Conservation (phyloP, 768 basidiomycete genomes). For the Rhodotorula kratochvilovae region DNA sequence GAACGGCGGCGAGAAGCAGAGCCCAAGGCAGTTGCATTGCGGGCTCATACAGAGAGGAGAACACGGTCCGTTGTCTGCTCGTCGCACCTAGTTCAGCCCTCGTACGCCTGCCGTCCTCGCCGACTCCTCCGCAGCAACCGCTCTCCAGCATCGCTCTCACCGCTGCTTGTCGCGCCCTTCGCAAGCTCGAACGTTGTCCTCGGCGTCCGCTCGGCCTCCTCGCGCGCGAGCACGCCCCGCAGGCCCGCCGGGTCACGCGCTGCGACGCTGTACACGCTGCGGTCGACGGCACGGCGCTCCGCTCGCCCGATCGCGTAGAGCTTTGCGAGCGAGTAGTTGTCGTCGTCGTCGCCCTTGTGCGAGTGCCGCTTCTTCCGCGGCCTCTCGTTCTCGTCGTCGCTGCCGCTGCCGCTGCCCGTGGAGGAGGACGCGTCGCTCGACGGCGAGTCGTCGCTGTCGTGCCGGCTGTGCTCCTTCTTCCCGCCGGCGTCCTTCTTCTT, state of each 20-base stretch:
- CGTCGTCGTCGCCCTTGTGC: background rate
- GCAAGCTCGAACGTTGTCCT: background rate
- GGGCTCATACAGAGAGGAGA: too few relatives aligned
- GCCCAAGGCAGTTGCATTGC: too few relatives aligned
- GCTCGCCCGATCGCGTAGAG: background rate
- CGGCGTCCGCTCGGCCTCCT: background rate
- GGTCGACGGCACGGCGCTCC: background rate
- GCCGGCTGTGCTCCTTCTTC: background rate
- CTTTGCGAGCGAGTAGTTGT: conserved; percentile 9
- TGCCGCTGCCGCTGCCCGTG: background rate
- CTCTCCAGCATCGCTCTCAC: background rate
- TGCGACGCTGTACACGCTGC: background rate
- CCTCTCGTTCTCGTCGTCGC: background rate
- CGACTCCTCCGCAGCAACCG: background rate
- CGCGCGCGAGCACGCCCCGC: background rate
- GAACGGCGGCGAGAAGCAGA: too few relatives aligned
- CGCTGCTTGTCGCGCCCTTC: background rate
- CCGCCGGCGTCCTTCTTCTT: background rate
- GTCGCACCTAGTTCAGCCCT: background rate
- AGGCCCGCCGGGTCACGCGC: background rate
- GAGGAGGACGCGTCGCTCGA: background rate
- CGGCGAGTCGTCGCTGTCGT: background rate
- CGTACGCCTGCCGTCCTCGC: background rate
- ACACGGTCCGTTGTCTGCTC: too few relatives aligned
- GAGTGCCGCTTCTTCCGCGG: background rate